phyloP scores from a whole-genome alignment of 345 rosid genomes.

The Mangifera indica region DNA sequence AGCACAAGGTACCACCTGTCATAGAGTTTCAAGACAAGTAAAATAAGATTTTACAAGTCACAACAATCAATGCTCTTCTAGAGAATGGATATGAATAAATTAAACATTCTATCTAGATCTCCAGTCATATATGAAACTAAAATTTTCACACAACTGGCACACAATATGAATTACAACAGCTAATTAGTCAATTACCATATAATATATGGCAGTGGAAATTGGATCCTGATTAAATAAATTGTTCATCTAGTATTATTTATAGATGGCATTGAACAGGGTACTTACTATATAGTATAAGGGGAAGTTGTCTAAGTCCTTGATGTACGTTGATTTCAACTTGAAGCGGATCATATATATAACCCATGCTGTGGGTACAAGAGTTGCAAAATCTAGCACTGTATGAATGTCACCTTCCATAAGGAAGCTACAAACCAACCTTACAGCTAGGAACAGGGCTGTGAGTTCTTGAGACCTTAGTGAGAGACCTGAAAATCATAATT shows the following conservation, averaged over 20 bases:
- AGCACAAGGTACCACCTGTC: conserved; percentile 59
- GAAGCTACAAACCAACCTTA: conserved; percentile 49
- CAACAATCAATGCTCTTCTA: no score
- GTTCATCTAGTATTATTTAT: no score
- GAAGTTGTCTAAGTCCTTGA: conserved; percentile 58
- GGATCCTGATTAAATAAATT: no score
- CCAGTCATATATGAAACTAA: no score
- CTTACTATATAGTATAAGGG: conserved; percentile 56
- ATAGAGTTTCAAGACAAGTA: neutral
- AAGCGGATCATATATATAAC: conserved; percentile 67
- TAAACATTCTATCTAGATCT: no score
- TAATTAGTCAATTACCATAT: no score
- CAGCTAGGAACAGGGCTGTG: conserved; percentile 63
- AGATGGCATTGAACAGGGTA: neutral
- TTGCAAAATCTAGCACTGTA: conserved; percentile 58
- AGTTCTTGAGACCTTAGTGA: conserved; percentile 75
- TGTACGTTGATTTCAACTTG: conserved; percentile 68
- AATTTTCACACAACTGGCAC: no score
- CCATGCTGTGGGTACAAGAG: conserved; percentile 61
- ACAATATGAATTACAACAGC: no score
- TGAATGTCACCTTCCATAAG: conserved; percentile 55
- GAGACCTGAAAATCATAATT: conserved; percentile 47
- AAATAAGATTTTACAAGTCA: no score
- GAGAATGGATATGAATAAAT: no score
- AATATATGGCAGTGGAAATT: no score